These are phyloP conservation scores for Sugiyamaella floridensis DNA, from an alignment of 805 yeast genomes.

Conservation along the genomic window DNA sequence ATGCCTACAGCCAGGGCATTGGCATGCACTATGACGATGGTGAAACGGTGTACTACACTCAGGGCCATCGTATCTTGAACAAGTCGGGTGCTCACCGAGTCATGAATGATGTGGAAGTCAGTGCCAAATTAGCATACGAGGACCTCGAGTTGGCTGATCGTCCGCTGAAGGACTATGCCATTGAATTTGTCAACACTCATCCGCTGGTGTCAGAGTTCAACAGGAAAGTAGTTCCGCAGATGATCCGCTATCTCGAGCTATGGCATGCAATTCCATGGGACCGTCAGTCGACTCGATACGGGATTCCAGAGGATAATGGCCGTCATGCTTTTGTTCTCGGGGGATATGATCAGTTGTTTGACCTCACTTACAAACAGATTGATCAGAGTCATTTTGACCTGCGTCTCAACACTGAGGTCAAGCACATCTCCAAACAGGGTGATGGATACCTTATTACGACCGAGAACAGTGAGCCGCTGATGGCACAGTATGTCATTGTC, in stretches of 20 bases:
- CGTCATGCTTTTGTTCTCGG: constrained; percentile 63
- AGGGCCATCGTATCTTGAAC: constrained; percentile 15
- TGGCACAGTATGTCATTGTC: constrained; percentile 55
- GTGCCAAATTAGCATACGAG: constrained; percentile 49
- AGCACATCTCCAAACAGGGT: constrained; percentile 24
- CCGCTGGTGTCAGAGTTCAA: constrained; percentile 35
- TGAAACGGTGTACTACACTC: constrained; percentile 25
- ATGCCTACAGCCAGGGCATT: constrained; percentile 31
- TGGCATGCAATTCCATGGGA: constrained; percentile 78
- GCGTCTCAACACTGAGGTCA: constrained; percentile 38
- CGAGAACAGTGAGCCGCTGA: constrained; percentile 17
- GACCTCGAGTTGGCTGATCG: constrained; percentile 43
- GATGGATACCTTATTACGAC: constrained; percentile 23
- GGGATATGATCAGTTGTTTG: constrained; percentile 51
- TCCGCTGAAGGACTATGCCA: constrained; percentile 44
- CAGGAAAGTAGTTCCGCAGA: constrained; percentile 45
- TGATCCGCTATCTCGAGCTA: constrained; percentile 51
- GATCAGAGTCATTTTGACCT: constrained; percentile 32
- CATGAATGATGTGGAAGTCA: constrained; percentile 51
- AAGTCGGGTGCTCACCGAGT: constrained; percentile 28
- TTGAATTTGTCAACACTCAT: constrained; percentile 37
- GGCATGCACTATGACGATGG: constrained; percentile 45
- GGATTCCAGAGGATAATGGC: constrained; percentile 67
- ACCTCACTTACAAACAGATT: constrained; percentile 38
- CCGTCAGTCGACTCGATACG: constrained; percentile 57